A percentile compares a stretch with the other conserved stretches of the same genome.
Evolutionary conservation across 192 early-diverging fungal genomes (phyloP).

Genomic region (Linnemannia hyalina): DNA sequence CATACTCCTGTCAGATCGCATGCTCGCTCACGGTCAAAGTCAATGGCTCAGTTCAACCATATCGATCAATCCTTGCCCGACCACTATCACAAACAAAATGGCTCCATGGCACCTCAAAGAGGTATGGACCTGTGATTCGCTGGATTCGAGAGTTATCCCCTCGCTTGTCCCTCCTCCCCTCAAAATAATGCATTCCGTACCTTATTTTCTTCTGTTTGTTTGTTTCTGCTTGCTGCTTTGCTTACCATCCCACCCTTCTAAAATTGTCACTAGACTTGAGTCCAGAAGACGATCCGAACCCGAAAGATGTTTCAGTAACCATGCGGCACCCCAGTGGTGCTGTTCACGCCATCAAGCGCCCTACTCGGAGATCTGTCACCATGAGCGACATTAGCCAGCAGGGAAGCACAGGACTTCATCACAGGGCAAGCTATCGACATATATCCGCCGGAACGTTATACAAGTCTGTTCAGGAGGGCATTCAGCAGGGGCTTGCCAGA

Average conservation of each 20-base stretch:
- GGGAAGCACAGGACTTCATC: constrained; percentile 18
- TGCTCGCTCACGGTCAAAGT: constrained; percentile 40
- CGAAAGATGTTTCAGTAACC: neutral
- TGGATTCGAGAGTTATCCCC: neutral
- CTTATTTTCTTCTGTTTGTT: constrained; percentile 3
- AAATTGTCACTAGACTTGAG: neutral
- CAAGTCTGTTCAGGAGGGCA: constrained; percentile 35
- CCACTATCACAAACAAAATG: constrained; percentile 5
- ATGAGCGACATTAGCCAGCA: constrained; percentile 21
- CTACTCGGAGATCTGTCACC: constrained; percentile 29
- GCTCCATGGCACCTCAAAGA: neutral
- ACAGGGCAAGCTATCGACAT: constrained; percentile 43
- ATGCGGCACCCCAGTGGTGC: neutral
- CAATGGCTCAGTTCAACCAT: constrained; percentile 44
- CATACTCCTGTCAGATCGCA: constrained; percentile 15
- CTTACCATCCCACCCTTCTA: neutral
- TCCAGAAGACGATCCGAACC: neutral
- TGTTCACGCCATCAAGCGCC: constrained; percentile 13
- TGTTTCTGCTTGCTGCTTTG: neutral
- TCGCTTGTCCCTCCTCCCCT: neutral
- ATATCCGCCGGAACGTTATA: constrained; percentile 29
- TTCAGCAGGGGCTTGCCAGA: constrained; percentile 10
- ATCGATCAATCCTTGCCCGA: neutral
- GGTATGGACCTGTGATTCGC: constrained; percentile 5
- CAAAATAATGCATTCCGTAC: neutral